Percentiles rank a stretch among this genome's conserved stretches.
Evolutionary conservation across 1,284 basidiomycete species (phyloP).

Genomic region (Microbotryum violaceum): DNA sequence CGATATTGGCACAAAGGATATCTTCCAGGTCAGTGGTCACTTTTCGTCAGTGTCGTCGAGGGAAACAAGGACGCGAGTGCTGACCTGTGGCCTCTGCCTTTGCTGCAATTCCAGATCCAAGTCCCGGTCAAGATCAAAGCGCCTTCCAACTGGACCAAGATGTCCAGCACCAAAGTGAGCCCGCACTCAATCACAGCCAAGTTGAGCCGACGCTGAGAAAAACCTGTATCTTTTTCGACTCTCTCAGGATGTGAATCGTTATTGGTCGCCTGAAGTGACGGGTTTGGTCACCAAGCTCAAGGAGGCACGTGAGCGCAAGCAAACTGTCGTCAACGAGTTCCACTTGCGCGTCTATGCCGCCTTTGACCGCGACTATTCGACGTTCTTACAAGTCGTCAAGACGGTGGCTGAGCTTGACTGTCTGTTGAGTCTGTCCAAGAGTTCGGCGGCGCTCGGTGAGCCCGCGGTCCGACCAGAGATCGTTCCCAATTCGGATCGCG

Average conservation of each 20-base stretch:
- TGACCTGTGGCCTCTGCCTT: background rate
- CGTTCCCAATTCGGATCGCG: constrained; percentile 61
- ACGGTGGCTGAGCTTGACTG: constrained; percentile 85
- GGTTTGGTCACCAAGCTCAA: constrained; percentile 69
- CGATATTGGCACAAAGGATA: constrained; percentile 32
- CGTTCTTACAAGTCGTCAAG: constrained; percentile 41
- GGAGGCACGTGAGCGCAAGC: constrained; percentile 82
- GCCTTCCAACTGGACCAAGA: constrained; percentile 77
- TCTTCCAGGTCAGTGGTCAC: constrained; percentile 42
- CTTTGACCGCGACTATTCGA: constrained; percentile 37
- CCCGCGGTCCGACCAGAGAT: constrained; percentile 87
- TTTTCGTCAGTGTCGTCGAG: background rate
- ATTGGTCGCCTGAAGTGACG: constrained; percentile 64
- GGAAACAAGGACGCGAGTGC: background rate
- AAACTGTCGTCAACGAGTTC: constrained; percentile 69
- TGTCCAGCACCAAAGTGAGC: constrained; percentile 65
- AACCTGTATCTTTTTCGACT: background rate
- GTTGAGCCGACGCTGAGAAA: background rate
- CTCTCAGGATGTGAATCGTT: constrained; percentile 51
- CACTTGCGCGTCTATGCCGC: constrained; percentile 46
- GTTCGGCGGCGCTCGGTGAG: constrained; percentile 80
- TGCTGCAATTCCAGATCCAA: constrained; percentile 56
- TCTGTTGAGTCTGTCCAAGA: constrained; percentile 82
- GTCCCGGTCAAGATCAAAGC: constrained; percentile 56
- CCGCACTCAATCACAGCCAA: no score